Evolutionary conservation across 1,284 basidiomycete genomes (phyloP).

Genomic region (Phaffia rhodozyma): DNA sequence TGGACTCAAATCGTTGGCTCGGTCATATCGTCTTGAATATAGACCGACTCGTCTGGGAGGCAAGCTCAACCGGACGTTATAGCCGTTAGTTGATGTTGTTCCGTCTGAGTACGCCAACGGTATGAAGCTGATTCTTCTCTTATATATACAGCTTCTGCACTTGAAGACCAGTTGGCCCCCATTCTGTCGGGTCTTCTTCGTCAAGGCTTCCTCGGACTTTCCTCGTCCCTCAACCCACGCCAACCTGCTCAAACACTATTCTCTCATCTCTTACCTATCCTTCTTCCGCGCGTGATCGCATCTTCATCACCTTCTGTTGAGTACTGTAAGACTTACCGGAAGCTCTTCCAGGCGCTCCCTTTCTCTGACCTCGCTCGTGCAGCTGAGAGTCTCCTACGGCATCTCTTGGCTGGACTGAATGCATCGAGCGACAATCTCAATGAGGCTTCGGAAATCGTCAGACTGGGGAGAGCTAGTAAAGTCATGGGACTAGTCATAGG

Average conservation of each 20-base stretch:
- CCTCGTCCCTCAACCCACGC: conserved; percentile 13
- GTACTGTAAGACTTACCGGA: too few relatives aligned
- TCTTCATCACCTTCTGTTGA: too few relatives aligned
- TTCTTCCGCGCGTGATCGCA: too few relatives aligned
- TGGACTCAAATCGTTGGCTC: conserved; percentile 1
- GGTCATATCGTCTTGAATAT: background rate
- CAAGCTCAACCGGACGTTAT: conserved; percentile 3
- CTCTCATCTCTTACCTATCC: conserved; percentile 5
- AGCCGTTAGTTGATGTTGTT: background rate
- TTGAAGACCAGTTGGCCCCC: background rate
- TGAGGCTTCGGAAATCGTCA: background rate
- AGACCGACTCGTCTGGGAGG: background rate
- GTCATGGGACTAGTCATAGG: background rate
- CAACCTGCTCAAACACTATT: conserved; percentile 7
- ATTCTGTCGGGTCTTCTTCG: background rate
- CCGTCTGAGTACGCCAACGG: too few relatives aligned
- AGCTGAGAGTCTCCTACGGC: conserved; percentile 9
- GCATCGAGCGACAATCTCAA: background rate
- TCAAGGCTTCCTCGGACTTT: conserved; percentile 10
- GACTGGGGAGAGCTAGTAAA: background rate
- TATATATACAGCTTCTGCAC: background rate
- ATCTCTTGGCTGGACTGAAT: conserved; percentile 9
- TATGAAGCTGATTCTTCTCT: background rate
- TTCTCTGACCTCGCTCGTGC: conserved; percentile 14
- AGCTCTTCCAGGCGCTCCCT: conserved; percentile 3